phyloP scores from a whole-genome alignment of 139 green algal species.

The Chlorella sp. region DNA sequence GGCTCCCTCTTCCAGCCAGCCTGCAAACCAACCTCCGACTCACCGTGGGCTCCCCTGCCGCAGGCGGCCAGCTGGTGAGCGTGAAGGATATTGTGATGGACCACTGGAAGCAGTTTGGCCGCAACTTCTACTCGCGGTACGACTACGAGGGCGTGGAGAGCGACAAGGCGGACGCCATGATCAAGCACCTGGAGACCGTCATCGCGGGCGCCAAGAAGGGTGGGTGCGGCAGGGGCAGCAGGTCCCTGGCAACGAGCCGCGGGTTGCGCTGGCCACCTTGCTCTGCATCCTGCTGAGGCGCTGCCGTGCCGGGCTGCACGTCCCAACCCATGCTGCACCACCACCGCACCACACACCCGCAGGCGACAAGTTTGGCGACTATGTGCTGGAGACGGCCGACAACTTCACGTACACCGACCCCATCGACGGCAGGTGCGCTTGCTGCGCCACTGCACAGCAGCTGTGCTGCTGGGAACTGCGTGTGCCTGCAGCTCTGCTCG shows the following conservation, averaged over 20 bases:
- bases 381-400: slow-evolving; percentile 86
- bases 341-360: not conserved
- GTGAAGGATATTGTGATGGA: slow-evolving; percentile 93
- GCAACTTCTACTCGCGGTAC: slow-evolving; percentile 91
- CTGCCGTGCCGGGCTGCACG: too few species aligned
- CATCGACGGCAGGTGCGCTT: slow-evolving; percentile 82
- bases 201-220: slow-evolving; percentile 61
- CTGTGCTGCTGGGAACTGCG: too few species aligned
- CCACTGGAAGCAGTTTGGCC: slow-evolving; percentile 94
- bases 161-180: slow-evolving; percentile 83
- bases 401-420: slow-evolving; percentile 99
- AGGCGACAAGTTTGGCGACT: slow-evolving; percentile 83
- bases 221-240: too few species aligned
- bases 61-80: slow-evolving; percentile 73
- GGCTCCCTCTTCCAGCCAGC: too few species aligned
- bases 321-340: too few species aligned
- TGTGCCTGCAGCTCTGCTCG: too few species aligned
- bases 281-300: too few species aligned
- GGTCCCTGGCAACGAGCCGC: too few species aligned
- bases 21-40: too few species aligned
- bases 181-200: slow-evolving; percentile 82
- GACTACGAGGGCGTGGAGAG: slow-evolving; percentile 94
- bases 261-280: too few species aligned
- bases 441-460: too few species aligned
- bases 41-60: too few species aligned